Evolutionary conservation across 2,329 filamentous ascomycete species (phyloP).

Genomic region (Blumeria hordei): DNA sequence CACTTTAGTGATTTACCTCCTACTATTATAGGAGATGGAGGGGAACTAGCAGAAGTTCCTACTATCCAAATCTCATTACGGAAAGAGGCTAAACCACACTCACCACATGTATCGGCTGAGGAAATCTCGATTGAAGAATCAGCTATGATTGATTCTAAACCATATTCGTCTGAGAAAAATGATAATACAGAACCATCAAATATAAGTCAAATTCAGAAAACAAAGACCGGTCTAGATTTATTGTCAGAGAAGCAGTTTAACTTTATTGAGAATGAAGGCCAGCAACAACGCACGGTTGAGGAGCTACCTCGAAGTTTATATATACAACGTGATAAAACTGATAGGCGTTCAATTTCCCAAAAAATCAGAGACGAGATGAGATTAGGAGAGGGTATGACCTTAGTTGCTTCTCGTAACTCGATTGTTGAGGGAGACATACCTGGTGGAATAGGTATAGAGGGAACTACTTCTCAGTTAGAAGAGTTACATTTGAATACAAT

Average conservation of each 20-base stretch:
- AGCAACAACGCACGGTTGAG: not conserved
- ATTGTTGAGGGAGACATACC: constrained; percentile 4
- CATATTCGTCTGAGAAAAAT: not conserved
- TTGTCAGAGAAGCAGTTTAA: constrained; percentile 3
- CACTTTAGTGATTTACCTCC: constrained; percentile 49
- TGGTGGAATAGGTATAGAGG: constrained; percentile 1
- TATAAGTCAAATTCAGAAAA: constrained; percentile 29
- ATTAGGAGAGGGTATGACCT: constrained; percentile 31
- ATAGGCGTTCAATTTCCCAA: constrained; percentile 10
- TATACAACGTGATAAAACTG: not conserved
- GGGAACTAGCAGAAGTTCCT: constrained; percentile 58
- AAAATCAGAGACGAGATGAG: constrained; percentile 34
- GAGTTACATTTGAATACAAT: constrained; percentile 11
- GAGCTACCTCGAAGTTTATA: not conserved
- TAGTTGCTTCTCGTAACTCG: constrained; percentile 17
- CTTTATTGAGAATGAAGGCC: not conserved
- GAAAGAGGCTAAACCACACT: constrained; percentile 12
- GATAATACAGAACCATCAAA: constrained; percentile 17
- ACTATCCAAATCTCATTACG: constrained; percentile 46
- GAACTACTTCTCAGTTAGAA: constrained; percentile 6
- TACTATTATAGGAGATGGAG: constrained; percentile 72
- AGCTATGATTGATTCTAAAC: constrained; percentile 1
- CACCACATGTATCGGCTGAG: not conserved
- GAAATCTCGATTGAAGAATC: not conserved
- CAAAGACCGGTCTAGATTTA: constrained; percentile 27